Base-by-base conservation (phyloP, 441 rosid genomes). In the Omphalea diandra region DNA sequence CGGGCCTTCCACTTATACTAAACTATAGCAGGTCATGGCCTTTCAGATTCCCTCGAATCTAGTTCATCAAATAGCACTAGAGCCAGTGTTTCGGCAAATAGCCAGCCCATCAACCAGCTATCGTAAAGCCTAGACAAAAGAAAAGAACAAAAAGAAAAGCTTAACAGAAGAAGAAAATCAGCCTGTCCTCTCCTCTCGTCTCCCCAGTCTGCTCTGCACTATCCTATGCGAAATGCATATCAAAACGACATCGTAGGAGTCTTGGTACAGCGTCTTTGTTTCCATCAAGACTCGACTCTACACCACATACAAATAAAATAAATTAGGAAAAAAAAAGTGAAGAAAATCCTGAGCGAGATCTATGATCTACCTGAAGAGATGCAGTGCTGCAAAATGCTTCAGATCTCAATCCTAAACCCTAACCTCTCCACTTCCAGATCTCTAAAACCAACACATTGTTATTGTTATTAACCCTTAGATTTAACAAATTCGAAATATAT, bases 301-400 rank as follows among this genome's bases (percentile, higher is more conserved):
- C 10, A 29, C 2, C 26, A 5, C 32, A 33, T 14, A 17, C 1
- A 24, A 26, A 35, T n/a, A 36, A n/a, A n/a, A 20, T 4, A 36
- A 35, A 22, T 3, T 0, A 20, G 9, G 8, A 7, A 41, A 35
- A 57, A 62, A 32, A 1, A n/a, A 3, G 15, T 17, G 15, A 63
- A 2, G 2, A 22, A 20, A 32, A 10, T 33, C 27, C 22, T 24
- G 22, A 18, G 32, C 56, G 63, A 67, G 76, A 61, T 73, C 72
- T 73, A 41, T 63, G 76, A 61, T 73, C 72, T 73, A 41, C 68
- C 52, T 41, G 58, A 35, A 60, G 58, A 35, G 52, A 15, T 9
- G 43, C 53, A 17, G 22, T 40, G 71, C 52, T 38, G 2, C 38
- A 31, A 41, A 60, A 74, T 68, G 77, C 72, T 22, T 41, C 77